A percentile compares a stretch with the other conserved stretches of the same genome.
Evolutionary conservation across 179 eudicot genomes (phyloP).

Genomic region (Heliamphora ciliata): DNA sequence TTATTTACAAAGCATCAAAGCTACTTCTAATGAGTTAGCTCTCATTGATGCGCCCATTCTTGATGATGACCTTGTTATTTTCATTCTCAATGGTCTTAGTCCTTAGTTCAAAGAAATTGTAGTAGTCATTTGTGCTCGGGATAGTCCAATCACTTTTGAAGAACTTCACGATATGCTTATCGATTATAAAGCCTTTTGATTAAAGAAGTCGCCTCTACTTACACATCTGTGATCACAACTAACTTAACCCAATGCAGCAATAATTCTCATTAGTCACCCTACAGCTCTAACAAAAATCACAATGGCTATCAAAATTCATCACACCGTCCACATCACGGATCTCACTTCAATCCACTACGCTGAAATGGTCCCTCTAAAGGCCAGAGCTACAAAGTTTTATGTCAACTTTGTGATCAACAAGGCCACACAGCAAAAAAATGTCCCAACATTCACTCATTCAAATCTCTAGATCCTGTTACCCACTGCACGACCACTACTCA

Average conservation of each 20-base stretch:
- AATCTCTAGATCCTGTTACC: too few relatives aligned
- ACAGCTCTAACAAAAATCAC: background rate
- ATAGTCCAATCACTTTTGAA: background rate
- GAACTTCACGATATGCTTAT: background rate
- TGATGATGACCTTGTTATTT: background rate
- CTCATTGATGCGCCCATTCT: background rate
- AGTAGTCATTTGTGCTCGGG: background rate
- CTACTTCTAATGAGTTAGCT: background rate
- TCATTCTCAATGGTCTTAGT: background rate
- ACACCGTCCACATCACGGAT: background rate
- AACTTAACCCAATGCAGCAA: background rate
- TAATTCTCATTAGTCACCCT: background rate
- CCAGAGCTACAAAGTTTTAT: background rate
- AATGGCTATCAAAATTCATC: background rate
- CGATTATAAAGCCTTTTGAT: background rate
- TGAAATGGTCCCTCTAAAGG: background rate
- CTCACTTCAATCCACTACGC: background rate
- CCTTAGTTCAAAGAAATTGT: background rate
- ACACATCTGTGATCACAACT: background rate
- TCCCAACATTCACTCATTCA: too few relatives aligned
- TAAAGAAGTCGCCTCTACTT: background rate
- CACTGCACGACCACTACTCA: background rate
- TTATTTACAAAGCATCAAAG: background rate
- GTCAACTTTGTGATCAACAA: background rate
- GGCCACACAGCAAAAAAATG: background rate